Percentiles rank a stretch among this genome's conserved stretches.
Conservation (phyloP, 179 eudicot genomes). For the Corrigiola litoralis region DNA sequence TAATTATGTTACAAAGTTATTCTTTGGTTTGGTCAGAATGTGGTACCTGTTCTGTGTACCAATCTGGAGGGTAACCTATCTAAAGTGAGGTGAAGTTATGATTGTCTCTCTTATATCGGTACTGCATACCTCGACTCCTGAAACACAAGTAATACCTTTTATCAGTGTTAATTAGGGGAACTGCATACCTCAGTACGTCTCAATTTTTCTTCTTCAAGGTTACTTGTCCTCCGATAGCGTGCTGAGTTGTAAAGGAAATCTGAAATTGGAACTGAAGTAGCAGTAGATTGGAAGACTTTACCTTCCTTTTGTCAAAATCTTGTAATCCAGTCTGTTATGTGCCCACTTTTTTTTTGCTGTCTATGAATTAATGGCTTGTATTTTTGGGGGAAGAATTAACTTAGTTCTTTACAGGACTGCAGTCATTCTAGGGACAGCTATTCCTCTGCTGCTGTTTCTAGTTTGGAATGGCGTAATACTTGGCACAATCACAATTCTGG, state of each 20-base stretch:
- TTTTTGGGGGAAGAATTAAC: not conserved
- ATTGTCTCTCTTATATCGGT: not conserved
- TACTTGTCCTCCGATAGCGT: too few species aligned
- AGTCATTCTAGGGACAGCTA: conserved; percentile 73
- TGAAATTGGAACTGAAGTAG: too few species aligned
- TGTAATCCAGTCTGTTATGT: not conserved
- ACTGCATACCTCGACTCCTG: not conserved
- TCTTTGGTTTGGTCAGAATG: conserved; percentile 57
- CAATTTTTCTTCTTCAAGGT: too few species aligned
- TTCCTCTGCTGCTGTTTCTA: conserved; percentile 75
- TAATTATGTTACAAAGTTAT: conserved; percentile 6
- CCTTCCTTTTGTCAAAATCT: not conserved
- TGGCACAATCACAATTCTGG: conserved; percentile 55
- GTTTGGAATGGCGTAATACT: conserved; percentile 95
- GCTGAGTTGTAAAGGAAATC: too few species aligned
- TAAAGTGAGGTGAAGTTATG: conserved; percentile 75
- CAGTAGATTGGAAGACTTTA: too few species aligned
- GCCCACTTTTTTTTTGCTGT: not conserved
- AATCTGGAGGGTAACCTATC: conserved; percentile 83
- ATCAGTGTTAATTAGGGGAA: not conserved
- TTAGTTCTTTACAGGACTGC: conserved; percentile 53
- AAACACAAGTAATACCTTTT: not conserved
- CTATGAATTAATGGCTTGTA: too few species aligned
- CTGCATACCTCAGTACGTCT: not conserved
- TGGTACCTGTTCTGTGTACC: conserved; percentile 95